phyloP scores from a whole-genome alignment of 805 yeast genomes.

The Blastobotrys muscicola region DNA sequence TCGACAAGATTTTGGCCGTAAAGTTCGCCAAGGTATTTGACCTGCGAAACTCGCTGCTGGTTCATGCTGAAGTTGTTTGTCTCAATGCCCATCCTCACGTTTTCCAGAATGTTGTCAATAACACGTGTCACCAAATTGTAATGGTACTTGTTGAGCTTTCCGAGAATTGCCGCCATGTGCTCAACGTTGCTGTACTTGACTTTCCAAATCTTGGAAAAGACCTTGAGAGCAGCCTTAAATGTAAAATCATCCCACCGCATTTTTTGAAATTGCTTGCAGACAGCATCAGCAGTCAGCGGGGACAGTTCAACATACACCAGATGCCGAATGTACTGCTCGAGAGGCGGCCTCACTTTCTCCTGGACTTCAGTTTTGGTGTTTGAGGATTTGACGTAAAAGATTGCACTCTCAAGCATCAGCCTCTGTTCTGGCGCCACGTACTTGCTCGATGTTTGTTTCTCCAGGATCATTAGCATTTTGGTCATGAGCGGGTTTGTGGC shows the following conservation, averaged over 20 bases:
- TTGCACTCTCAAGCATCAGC: slow-evolving; percentile 44
- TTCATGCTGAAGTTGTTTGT: slow-evolving; percentile 48
- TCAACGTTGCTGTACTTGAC: slow-evolving; percentile 49
- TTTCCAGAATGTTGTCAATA: slow-evolving; percentile 57
- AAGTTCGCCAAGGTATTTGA: slow-evolving; percentile 51
- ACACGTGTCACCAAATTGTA: slow-evolving; percentile 36
- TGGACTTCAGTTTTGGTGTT: slow-evolving; percentile 30
- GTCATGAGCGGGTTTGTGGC: slow-evolving; percentile 51
- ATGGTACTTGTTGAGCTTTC: slow-evolving; percentile 27
- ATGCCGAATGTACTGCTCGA: slow-evolving; percentile 36
- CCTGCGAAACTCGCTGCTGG: slow-evolving; percentile 52
- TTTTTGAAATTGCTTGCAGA: slow-evolving; percentile 33
- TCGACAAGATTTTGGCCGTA: slow-evolving; percentile 40
- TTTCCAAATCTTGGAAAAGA: slow-evolving; percentile 53
- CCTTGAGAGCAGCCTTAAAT: slow-evolving; percentile 27
- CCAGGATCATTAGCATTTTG: slow-evolving; percentile 51
- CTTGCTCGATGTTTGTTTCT: slow-evolving; percentile 39
- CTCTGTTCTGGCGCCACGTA: slow-evolving; percentile 45
- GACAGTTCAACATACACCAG: slow-evolving; percentile 46
- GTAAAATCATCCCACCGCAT: slow-evolving; percentile 40
- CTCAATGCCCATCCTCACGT: slow-evolving; percentile 58
- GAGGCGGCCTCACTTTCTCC: slow-evolving; percentile 18
- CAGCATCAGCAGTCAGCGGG: slow-evolving; percentile 25
- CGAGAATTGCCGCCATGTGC: slow-evolving; percentile 40
- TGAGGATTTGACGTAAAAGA: slow-evolving; percentile 25